phyloP scores from a whole-genome alignment of 2,329 filamentous ascomycete genomes.

The Fusarium sulawesiense region DNA sequence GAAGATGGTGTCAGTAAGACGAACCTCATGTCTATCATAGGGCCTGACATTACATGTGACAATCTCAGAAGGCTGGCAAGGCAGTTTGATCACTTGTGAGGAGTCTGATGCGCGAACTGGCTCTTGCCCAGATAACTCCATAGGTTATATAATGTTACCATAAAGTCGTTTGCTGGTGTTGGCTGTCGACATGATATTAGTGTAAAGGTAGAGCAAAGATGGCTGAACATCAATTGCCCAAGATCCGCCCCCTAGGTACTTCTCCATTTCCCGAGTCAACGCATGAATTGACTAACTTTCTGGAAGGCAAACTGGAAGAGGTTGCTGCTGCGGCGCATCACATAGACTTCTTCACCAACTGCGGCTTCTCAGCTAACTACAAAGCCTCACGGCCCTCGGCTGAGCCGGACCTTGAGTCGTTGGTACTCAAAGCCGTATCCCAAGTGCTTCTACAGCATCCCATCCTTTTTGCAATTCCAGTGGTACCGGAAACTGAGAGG shows the following conservation, averaged over 20 bases:
- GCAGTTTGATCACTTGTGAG: no score
- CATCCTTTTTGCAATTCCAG: background rate
- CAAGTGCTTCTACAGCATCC: background rate
- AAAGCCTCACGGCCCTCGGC: background rate
- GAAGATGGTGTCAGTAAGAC: background rate
- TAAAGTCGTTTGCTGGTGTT: no score
- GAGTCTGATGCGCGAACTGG: no score
- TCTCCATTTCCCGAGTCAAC: rapidly evolving
- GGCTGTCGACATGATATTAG: background rate
- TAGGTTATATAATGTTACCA: no score
- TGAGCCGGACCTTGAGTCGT: background rate
- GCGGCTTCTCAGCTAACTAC: slow-evolving; percentile 7
- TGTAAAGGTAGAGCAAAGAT: background rate
- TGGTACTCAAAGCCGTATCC: background rate
- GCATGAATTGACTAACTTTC: rapidly evolving
- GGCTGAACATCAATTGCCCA: background rate
- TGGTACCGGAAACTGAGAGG: background rate
- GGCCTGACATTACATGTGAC: no score
- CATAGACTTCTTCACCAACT: slow-evolving; percentile 12
- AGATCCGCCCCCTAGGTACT: slow-evolving; percentile 7
- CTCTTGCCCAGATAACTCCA: no score
- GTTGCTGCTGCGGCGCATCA: slow-evolving; percentile 3
- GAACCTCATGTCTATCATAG: no score
- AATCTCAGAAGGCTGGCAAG: no score
- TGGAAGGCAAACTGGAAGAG: slow-evolving; percentile 2